Evolutionary conservation across 305 asterid genomes (phyloP), one percentile per base, ranked within the genome.

Genomic region (Ilex paraguariensis): DNA sequence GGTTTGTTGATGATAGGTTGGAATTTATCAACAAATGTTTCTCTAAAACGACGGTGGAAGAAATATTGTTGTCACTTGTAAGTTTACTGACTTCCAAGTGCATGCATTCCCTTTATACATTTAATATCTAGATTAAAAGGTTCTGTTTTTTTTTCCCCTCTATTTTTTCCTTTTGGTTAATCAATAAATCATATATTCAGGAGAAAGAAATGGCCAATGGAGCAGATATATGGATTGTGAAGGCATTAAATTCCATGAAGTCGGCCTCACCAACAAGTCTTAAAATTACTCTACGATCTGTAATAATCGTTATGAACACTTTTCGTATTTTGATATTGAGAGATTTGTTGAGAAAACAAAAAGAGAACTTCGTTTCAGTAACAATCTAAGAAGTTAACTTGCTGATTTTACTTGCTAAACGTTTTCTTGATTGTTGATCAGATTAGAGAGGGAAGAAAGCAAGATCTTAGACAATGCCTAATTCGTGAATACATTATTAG

Each of bases 251-350:
- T 36, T 64, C 68, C 3, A 64, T 69, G 15, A 64, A 52, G 49
- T 68, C 66, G 4, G 68, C 65, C 14, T 73, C 78, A 54, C 74
- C 74, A 66, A 68, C 71, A 33, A 68, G 71, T 56, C 74, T 69
- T 62, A 73, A 73, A 56, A 57, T 69, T 58, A 49, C 51, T 11
- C 56, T 60, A 17, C 13, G 54, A 54, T 60, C 62, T 59, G 65
- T 53, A 63, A 62, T 30, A 17, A 36, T 36, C 0, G 9, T 36
- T 36, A 36, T 36, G 42, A 36, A 8, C 42, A 36, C 9, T 36
- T 36, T 7, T 36, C 4, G 7, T 36, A 21, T 36, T 36, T 36
- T 36, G 7, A 36, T 5, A 36, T 36, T 36, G 9, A 36, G 6
- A 36, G 7, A 36, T 36, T 36, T 36, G 1, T 21, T 21, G 28